phyloP scores from a whole-genome alignment of 163 green algal species.

The Chlorella variabilis region DNA sequence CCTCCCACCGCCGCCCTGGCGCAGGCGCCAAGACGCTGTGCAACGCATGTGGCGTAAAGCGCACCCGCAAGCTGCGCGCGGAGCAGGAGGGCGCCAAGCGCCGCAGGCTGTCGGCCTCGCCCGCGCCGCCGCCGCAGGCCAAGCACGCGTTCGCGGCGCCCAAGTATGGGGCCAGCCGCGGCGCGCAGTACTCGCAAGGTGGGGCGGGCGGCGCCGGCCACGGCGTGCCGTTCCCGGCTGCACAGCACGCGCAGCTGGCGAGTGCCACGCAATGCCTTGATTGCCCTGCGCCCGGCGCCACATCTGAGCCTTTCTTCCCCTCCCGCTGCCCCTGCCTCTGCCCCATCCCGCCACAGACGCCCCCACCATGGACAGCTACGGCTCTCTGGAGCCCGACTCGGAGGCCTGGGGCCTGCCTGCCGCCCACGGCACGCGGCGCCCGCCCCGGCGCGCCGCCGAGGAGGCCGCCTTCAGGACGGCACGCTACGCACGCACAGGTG shows the following conservation, averaged over 20 bases:
- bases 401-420: constrained; percentile 7
- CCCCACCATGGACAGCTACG: constrained; percentile 30
- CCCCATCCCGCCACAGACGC: not conserved
- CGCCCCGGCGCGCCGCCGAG: constrained; percentile 44
- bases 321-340: not conserved
- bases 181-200: not conserved
- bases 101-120: constrained; percentile 11
- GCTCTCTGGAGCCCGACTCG: constrained; percentile 20
- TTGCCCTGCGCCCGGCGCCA: too few relatives aligned
- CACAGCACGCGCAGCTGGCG: too few relatives aligned
- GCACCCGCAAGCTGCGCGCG: constrained; percentile 54
- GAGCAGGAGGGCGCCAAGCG: constrained; percentile 51
- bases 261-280: too few relatives aligned
- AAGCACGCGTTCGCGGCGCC: not conserved
- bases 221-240: too few relatives aligned
- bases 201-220: too few relatives aligned
- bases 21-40: constrained; percentile 72
- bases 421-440: constrained; percentile 3
- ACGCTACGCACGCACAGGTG: constrained; percentile 42
- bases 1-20: not conserved
- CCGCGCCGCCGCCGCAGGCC: not conserved
- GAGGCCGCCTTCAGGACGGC: constrained; percentile 48
- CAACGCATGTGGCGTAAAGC: constrained; percentile 77
- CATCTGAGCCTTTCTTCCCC: too few relatives aligned
- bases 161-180: not conserved